Percentiles rank a stretch among this genome's conserved stretches.
Evolutionary conservation across 2,329 filamentous ascomycete genomes (phyloP).

Genomic region (Stemphylium vesicarium): DNA sequence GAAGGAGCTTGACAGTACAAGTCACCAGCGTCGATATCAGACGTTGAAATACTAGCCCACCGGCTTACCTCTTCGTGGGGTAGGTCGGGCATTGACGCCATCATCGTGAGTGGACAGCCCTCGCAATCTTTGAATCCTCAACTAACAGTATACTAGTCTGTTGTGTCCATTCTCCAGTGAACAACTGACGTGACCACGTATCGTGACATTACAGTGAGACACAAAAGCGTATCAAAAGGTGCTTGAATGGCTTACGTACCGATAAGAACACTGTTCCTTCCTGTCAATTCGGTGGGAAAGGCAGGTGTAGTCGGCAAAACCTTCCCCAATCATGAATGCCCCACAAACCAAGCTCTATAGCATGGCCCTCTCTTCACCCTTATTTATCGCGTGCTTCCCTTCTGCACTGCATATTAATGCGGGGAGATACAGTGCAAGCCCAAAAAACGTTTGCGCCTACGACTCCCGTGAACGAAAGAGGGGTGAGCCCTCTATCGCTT

Average conservation of each 20-base stretch:
- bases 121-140: neutral
- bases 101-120: conserved; percentile 19
- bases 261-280: neutral
- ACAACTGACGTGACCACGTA: neutral
- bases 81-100: conserved; percentile 20
- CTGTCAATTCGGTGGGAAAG: neutral
- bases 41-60: conserved; percentile 18
- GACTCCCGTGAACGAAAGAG: too few relatives aligned
- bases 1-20: neutral
- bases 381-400: too few relatives aligned
- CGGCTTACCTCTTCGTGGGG: conserved; percentile 17
- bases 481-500: too few relatives aligned
- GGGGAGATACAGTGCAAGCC: too few relatives aligned
- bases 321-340: neutral
- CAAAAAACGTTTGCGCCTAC: too few relatives aligned
- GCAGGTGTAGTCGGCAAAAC: neutral
- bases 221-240: neutral
- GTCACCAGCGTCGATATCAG: neutral
- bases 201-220: neutral
- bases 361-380: neutral
- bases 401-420: too few relatives aligned
- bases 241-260: neutral
- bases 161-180: neutral
- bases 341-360: neutral
- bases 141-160: neutral